Conservation (phyloP, 768 basidiomycete species). For the Boletus pseudo-olivaceus region DNA sequence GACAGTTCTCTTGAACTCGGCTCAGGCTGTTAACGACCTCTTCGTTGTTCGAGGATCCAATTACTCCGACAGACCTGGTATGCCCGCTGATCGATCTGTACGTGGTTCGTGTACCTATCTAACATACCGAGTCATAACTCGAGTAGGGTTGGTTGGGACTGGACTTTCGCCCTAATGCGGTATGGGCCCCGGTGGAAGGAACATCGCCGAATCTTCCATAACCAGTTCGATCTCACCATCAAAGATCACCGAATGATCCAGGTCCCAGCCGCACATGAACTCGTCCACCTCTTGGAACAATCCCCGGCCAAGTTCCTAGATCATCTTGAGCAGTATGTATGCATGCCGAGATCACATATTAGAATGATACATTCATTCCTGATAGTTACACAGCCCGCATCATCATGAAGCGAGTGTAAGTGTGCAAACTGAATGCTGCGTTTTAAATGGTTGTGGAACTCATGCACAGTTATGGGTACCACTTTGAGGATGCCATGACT, state of each 20-base stretch:
- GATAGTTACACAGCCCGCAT: conserved; percentile 4
- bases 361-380: not conserved
- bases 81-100: conserved; percentile 6
- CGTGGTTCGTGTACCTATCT: not conserved
- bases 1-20: conserved; percentile 1
- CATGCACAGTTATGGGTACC: not conserved
- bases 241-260: conserved; percentile 2
- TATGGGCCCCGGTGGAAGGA: conserved; percentile 3
- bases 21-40: conserved; percentile 1
- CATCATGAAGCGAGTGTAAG: conserved; percentile 6
- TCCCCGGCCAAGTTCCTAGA: not conserved
- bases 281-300: not conserved
- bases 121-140: not conserved
- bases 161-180: conserved; percentile 4
- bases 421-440: not conserved
- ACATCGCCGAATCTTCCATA: conserved; percentile 5
- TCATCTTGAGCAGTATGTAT: conserved; percentile 3
- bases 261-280: conserved; percentile 1
- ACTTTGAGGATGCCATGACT: not conserved
- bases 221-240: conserved; percentile 2
- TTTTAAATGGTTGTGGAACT: not conserved
- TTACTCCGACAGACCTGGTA: conserved; percentile 2
- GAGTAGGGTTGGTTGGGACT: conserved; percentile 4
- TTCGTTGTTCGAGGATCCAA: conserved; percentile 1
- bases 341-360: not conserved